These are phyloP conservation scores for rapeseed (Brassica napus) DNA, from an alignment of 345 rosid species.

Conservation along the genomic window DNA sequence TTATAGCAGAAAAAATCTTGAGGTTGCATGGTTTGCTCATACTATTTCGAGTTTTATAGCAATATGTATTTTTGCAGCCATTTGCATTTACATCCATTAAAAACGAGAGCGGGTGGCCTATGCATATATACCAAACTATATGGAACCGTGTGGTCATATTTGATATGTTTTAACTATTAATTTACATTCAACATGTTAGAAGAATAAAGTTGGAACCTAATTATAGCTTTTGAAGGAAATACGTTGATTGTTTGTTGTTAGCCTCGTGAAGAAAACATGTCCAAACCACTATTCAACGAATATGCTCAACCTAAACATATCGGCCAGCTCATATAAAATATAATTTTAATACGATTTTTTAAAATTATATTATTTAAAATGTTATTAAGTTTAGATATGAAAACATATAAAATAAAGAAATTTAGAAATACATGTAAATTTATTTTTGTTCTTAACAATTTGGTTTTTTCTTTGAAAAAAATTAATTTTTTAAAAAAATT, in stretches of 20 bases:
- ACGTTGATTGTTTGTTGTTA: constrained; percentile 27
- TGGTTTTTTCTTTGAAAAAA: too few species aligned
- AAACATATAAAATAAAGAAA: too few species aligned
- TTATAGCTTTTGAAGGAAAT: constrained; percentile 16
- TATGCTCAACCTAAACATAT: constrained; percentile 11
- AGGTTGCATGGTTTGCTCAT: constrained; percentile 17
- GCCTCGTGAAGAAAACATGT: constrained; percentile 14
- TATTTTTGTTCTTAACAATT: too few species aligned
- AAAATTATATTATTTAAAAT: too few species aligned
- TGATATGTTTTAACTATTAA: constrained; percentile 32
- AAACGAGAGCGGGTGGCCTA: constrained; percentile 27
- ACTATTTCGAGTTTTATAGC: neutral
- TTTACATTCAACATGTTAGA: constrained; percentile 25
- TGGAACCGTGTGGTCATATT: constrained; percentile 21
- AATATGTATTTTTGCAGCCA: neutral
- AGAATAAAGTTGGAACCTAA: constrained; percentile 19
- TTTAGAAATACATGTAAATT: too few species aligned
- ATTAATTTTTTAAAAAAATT: too few species aligned
- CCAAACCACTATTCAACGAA: constrained; percentile 21
- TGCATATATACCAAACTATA: constrained; percentile 32
- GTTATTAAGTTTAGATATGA: too few species aligned
- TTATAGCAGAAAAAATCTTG: neutral
- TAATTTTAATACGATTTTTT: too few species aligned
- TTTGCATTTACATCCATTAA: constrained; percentile 12
- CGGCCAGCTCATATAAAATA: too few species aligned